A percentile compares a stretch with the other conserved stretches of the same genome.
Evolutionary conservation across 2,329 filamentous ascomycete genomes (phyloP).

Genomic region (Xylariaceae sp.): DNA sequence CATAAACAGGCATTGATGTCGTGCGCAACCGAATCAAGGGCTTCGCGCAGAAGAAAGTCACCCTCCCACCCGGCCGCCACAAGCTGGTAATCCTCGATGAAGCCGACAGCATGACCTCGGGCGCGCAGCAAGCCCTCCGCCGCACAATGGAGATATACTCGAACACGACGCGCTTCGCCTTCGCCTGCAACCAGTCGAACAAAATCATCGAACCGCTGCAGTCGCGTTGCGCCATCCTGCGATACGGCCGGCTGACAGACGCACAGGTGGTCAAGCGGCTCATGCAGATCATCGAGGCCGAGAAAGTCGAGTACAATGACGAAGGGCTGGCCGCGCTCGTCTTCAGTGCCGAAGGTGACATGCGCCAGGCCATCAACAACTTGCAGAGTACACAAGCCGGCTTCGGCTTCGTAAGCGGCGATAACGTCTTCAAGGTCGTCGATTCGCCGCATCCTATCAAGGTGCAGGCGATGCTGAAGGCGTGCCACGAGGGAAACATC

Average conservation of each 20-base stretch:
- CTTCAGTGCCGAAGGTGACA: conserved; percentile 95
- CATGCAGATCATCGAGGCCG: conserved; percentile 86
- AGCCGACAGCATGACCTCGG: conserved; percentile 96
- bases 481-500: conserved; percentile 86
- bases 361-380: conserved; percentile 99
- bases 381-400: conserved; percentile 88
- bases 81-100: conserved; percentile 98
- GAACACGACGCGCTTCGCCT: conserved; percentile 91
- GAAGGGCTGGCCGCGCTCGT: conserved; percentile 94
- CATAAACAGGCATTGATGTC: conserved; percentile 74
- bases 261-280: conserved; percentile 86
- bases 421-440: conserved; percentile 97
- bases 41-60: conserved; percentile 98
- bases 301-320: conserved; percentile 84
- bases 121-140: conserved; percentile 89
- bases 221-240: conserved; percentile 90
- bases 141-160: conserved; percentile 99
- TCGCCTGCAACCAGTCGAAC: conserved; percentile 97
- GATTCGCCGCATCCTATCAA: conserved; percentile 97
- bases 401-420: conserved; percentile 93
- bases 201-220: conserved; percentile 99
- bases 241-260: conserved; percentile 89
- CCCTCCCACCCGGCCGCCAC: conserved; percentile 80
- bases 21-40: conserved; percentile 96
- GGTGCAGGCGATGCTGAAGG: conserved; percentile 97